A percentile compares a stretch with the other conserved stretches of the same genome.
Conservation (phyloP, 371 early-diverging fungal genomes). For the Mucor indicus region DNA sequence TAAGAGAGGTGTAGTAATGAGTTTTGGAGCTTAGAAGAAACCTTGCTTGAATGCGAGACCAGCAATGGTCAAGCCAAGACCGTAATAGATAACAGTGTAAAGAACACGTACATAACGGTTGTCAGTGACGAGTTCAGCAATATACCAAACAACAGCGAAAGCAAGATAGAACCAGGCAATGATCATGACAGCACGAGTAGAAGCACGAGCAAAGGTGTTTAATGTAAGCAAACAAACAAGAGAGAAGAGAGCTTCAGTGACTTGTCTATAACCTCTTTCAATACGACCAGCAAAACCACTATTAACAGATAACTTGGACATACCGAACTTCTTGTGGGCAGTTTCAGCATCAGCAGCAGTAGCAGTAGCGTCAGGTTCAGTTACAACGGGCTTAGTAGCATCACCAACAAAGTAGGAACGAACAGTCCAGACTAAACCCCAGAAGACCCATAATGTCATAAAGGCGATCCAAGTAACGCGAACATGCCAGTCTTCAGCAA, state of each 20-base stretch:
- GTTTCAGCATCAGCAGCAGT: constrained; percentile 5
- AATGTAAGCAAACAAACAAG: constrained; percentile 24
- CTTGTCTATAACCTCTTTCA: constrained; percentile 7
- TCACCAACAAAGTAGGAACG: constrained; percentile 19
- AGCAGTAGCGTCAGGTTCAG: neutral
- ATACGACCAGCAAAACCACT: constrained; percentile 1
- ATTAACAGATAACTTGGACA: constrained; percentile 7
- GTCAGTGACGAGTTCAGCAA: constrained; percentile 9
- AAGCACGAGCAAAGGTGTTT: constrained; percentile 34
- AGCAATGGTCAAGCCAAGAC: constrained; percentile 7
- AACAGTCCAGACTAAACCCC: constrained; percentile 23
- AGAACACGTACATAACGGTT: constrained; percentile 7
- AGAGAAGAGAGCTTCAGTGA: constrained; percentile 10
- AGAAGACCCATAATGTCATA: constrained; percentile 26
- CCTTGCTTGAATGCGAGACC: constrained; percentile 14
- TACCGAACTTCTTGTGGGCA: neutral
- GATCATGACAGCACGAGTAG: constrained; percentile 30
- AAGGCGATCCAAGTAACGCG: constrained; percentile 28
- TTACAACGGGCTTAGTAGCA: neutral
- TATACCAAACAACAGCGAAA: constrained; percentile 7
- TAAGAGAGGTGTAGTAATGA: no score
- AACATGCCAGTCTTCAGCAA: constrained; percentile 22
- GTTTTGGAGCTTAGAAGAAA: constrained; percentile 43
- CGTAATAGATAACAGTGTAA: constrained; percentile 8
- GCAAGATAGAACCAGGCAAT: constrained; percentile 28